These are phyloP conservation scores for Pestalotiopsis sp. DNA, from an alignment of 2,329 filamentous ascomycete genomes.

Conservation along the genomic window DNA sequence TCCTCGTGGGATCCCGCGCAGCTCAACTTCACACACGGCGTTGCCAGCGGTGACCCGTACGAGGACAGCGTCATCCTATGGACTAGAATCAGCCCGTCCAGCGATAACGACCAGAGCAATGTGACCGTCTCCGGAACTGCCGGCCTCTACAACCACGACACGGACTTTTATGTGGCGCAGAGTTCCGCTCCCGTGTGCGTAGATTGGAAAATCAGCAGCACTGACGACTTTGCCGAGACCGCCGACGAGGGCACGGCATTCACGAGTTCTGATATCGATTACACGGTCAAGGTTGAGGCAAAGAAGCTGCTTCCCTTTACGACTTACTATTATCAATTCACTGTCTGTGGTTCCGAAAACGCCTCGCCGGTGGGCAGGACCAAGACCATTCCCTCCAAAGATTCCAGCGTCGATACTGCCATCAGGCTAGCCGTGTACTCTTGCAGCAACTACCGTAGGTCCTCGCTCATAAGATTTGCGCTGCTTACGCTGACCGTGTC, in stretches of 20 bases:
- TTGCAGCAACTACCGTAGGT: constrained; percentile 67
- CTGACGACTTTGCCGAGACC: constrained; percentile 42
- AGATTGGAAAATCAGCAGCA: constrained; percentile 62
- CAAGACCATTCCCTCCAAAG: constrained; percentile 65
- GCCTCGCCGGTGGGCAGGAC: constrained; percentile 67
- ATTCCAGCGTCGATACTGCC: constrained; percentile 56
- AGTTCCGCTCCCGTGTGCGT: constrained; percentile 68
- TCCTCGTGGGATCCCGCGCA: constrained; percentile 45
- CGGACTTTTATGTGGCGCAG: constrained; percentile 44
- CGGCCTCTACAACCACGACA: constrained; percentile 45
- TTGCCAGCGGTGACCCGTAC: constrained; percentile 49
- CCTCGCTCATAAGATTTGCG: not conserved
- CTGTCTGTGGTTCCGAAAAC: constrained; percentile 64
- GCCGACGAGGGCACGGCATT: constrained; percentile 63
- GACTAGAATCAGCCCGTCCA: constrained; percentile 44
- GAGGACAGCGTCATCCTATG: constrained; percentile 58
- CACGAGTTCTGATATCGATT: constrained; percentile 75
- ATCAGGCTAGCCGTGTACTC: constrained; percentile 71
- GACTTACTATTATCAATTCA: constrained; percentile 70
- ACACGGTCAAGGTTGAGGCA: constrained; percentile 75
- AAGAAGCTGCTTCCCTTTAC: constrained; percentile 64
- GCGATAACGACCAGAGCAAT: constrained; percentile 49
- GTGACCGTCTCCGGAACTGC: constrained; percentile 41
- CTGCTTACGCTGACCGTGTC: not conserved
- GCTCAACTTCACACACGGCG: constrained; percentile 63